phyloP scores from a whole-genome alignment of 768 basidiomycete genomes.

The Naganishia antarctica region DNA sequence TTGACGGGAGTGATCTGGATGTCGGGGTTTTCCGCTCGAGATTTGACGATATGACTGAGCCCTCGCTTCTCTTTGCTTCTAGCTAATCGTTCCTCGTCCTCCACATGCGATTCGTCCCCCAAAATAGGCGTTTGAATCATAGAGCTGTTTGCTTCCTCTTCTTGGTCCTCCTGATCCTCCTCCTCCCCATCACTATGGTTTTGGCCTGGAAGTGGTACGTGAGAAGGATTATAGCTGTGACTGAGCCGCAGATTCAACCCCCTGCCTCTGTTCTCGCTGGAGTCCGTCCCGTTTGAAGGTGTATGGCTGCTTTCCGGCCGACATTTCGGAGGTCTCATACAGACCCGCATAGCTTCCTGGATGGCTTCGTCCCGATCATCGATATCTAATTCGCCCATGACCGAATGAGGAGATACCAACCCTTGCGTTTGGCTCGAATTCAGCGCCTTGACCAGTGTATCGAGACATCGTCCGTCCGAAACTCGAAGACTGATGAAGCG shows the following conservation, averaged over 20 bases:
- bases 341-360: slow-evolving; percentile 1
- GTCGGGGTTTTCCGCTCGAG: slow-evolving; percentile 11
- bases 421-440: slow-evolving; percentile 13
- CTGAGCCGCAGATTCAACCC: slow-evolving; percentile 3
- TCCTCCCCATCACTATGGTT: slow-evolving; percentile 3
- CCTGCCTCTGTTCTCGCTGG: not conserved
- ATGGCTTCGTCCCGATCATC: slow-evolving; percentile 16
- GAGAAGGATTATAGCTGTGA: not conserved
- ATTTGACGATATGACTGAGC: slow-evolving; percentile 8
- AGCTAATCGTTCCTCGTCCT: not conserved
- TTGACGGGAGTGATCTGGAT: slow-evolving; percentile 17
- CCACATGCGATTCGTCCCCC: not conserved
- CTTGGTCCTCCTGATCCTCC: too few relatives aligned
- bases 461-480: slow-evolving; percentile 9
- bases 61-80: slow-evolving; percentile 10
- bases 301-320: too few relatives aligned
- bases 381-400: slow-evolving; percentile 12
- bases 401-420: slow-evolving; percentile 6
- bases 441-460: slow-evolving; percentile 8
- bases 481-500: slow-evolving; percentile 11
- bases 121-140: not conserved
- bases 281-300: not conserved
- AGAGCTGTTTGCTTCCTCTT: too few relatives aligned
- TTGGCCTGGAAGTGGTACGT: not conserved
- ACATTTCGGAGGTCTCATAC: not conserved